Conservation (phyloP, 257 asterid genomes). For the Primulina eburnea region DNA sequence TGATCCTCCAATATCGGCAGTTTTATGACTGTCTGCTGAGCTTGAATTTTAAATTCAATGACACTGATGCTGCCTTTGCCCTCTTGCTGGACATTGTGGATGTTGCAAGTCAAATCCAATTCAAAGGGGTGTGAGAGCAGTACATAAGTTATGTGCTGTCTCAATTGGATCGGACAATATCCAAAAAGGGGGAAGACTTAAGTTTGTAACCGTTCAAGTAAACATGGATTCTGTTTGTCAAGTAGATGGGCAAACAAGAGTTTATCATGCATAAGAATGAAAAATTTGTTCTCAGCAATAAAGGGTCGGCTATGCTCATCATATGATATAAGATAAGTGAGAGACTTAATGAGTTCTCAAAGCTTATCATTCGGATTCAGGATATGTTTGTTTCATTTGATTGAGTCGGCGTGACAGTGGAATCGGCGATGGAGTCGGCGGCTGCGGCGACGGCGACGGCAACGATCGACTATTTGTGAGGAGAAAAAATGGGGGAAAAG, state of each 20-base stretch:
- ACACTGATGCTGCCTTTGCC: constrained; percentile 65
- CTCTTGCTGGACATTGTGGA: constrained; percentile 50
- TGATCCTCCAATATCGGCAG: constrained; percentile 47
- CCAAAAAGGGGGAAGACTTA: constrained; percentile 53
- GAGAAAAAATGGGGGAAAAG: too few relatives aligned
- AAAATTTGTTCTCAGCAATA: constrained; percentile 53
- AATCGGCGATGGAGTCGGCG: too few relatives aligned
- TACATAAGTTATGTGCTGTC: constrained; percentile 35
- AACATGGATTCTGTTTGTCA: constrained; percentile 50
- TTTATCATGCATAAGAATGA: constrained; percentile 49
- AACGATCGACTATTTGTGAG: too few relatives aligned
- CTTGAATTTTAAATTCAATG: constrained; percentile 72
- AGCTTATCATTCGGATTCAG: constrained; percentile 49
- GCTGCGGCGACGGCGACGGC: too few relatives aligned
- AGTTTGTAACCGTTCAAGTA: constrained; percentile 46
- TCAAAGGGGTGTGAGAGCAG: constrained; percentile 28
- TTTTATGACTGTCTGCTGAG: constrained; percentile 65
- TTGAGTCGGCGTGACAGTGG: too few relatives aligned
- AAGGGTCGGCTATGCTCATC: constrained; percentile 69
- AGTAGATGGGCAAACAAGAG: constrained; percentile 37
- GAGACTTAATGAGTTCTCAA: too few relatives aligned
- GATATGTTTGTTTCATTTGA: constrained; percentile 33
- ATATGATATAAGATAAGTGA: too few relatives aligned
- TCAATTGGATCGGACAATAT: constrained; percentile 70
- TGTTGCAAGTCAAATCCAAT: constrained; percentile 16